Evolutionary conservation across 257 asterid genomes (phyloP).

Genomic region (Solanum neorickii): DNA sequence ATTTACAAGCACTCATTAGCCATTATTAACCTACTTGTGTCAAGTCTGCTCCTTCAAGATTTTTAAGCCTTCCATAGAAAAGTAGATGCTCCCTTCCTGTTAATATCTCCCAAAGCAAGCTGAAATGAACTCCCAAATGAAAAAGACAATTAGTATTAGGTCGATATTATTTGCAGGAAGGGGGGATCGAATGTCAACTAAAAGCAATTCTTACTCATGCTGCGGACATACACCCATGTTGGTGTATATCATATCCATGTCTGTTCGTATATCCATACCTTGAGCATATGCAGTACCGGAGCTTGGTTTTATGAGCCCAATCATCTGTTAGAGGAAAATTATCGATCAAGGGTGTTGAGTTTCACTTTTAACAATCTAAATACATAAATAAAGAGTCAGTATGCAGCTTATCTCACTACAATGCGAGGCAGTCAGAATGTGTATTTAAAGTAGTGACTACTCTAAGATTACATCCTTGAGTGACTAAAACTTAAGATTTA

Average conservation of each 20-base stretch:
- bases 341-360: not conserved
- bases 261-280: constrained; percentile 60
- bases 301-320: constrained; percentile 82
- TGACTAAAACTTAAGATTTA: not conserved
- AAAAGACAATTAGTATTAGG: not conserved
- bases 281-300: constrained; percentile 79
- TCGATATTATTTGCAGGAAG: not conserved
- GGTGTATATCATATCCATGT: constrained; percentile 80
- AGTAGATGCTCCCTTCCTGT: constrained; percentile 90
- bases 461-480: not conserved
- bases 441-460: not conserved
- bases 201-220: constrained; percentile 61
- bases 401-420: not conserved
- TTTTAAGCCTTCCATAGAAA: constrained; percentile 95
- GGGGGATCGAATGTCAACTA: not conserved
- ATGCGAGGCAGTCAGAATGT: not conserved
- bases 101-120: constrained; percentile 82
- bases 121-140: constrained; percentile 6
- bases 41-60: constrained; percentile 72
- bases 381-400: not conserved
- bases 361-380: not conserved
- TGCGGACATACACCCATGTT: constrained; percentile 99
- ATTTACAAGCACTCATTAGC: not conserved
- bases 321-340: constrained; percentile 53
- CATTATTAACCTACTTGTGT: constrained; percentile 39